Evolutionary conservation across 208 protist genomes (phyloP), one percentile per base, ranked within the genome.

Genomic region (Trypanosoma rangeli): DNA sequence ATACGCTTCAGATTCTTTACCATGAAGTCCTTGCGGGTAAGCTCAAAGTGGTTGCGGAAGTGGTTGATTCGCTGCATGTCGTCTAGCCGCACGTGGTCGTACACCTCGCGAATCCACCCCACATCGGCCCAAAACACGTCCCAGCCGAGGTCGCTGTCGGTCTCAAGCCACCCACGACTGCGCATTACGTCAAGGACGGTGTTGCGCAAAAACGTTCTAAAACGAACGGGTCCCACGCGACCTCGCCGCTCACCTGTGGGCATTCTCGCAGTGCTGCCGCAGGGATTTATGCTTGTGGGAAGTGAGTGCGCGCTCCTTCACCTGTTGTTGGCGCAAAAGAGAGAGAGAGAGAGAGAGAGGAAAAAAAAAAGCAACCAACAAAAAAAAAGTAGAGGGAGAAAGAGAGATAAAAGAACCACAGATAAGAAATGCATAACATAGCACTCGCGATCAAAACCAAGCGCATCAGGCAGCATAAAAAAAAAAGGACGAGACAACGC

Each of bases 41-140:
- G 85, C 82, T 98, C 95, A 82, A 98, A 98, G 84, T 98, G 95
- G 68, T 98, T 98, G 54, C 93, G 90, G 68, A 98, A 99, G 83
- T 99, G 97, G 74, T 98, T 98, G 16, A 99, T 70, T 20, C 84
- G 80, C 76, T 96, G 89, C 54, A 83, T 49, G 48, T 97, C 93
- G 52, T 94, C 89, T 2, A 98, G 74, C 7, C 92, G 85, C 39
- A 94, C 64, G 67, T 92, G 80, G 60, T 97, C 93, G 71, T 97
- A 97, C 66, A 85, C 79, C 68, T 98, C 96, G 33, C 93, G 87
- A 29, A 98, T 97, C 94, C 94, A 98, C 26, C 73, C 77, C 24
- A 94, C 87, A 63, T 98, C 96, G 0, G 92, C 91, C 94, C 96
- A 98, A 71, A 92, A 85, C 68, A 97, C 86, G 68, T 98, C 94